phyloP scores from a whole-genome alignment of 2,329 filamentous ascomycete species.

The Pestalotiopsis sp. region DNA sequence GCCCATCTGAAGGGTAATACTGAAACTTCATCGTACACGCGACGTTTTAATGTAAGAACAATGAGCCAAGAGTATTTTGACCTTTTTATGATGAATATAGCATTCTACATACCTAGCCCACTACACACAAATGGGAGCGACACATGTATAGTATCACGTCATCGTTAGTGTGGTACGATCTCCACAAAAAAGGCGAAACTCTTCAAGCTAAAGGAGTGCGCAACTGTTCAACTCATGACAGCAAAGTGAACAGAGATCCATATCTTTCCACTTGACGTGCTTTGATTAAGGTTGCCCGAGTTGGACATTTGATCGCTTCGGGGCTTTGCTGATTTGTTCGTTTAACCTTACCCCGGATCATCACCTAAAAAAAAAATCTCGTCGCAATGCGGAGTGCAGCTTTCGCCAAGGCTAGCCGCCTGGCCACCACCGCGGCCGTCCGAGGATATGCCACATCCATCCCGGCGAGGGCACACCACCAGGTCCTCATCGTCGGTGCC shows the following conservation, averaged over 20 bases:
- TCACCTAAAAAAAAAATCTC: not conserved
- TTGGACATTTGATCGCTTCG: not conserved
- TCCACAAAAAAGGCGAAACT: slow-evolving; percentile 4
- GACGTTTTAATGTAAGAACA: too few species aligned
- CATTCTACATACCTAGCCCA: not conserved
- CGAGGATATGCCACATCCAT: slow-evolving; percentile 12
- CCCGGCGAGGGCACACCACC: slow-evolving; percentile 10
- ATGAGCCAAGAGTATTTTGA: not conserved
- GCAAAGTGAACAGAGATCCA: not conserved
- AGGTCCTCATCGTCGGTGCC: slow-evolving; percentile 11
- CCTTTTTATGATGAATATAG: not conserved
- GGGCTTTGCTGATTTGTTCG: not conserved
- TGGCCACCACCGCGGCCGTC: not conserved
- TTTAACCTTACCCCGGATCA: not conserved
- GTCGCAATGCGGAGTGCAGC: slow-evolving; percentile 5
- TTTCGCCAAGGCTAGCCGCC: not conserved
- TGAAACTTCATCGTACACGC: too few species aligned
- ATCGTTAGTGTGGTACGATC: slow-evolving; percentile 5
- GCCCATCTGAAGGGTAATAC: too few species aligned
- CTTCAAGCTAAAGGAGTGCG: not conserved
- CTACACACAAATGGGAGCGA: not conserved
- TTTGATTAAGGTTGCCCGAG: not conserved
- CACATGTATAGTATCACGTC: slow-evolving; percentile 8
- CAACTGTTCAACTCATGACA: not conserved
- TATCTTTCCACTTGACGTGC: not conserved